Evolutionary conservation across 495 filamentous ascomycete genomes (phyloP), one percentile per base, ranked within the genome.

Genomic region (Penicillium psychrofluorescens): DNA sequence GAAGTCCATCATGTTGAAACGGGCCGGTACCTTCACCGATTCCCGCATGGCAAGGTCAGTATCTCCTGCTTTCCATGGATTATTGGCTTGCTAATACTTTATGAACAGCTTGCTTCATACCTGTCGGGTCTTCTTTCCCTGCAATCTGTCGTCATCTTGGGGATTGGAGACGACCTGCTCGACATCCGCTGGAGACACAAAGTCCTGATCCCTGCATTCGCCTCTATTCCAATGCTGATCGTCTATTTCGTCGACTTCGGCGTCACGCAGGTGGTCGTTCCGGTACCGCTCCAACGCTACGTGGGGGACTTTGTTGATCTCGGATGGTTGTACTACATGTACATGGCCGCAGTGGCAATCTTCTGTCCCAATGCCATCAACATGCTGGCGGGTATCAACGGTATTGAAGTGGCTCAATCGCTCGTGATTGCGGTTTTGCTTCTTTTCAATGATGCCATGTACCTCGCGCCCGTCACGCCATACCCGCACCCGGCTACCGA

Each of bases 111-210:
- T 34, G 89, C 91, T 32, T 92, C 90, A 27, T 99, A 95, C 61
- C 80, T 96, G 30, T 97, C 92, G 10, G 91, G 90, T 32, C 80
- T 96, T 45, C 79, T 96, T 44, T 94, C 90, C 6, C 77, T 99
- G 28, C 88, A 95, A 67, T 84, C 79, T 22, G 84, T 95, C 43
- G 81, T 87, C 28, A 82, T 96, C 34, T 85, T 99, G 34, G 92
- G 92, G 30, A 84, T 97, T 44, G 87, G 86, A 15, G 92, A 99
- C 63, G 92, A 99, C 63, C 77, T 96, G 11, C 95, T 99, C 66
- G 92, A 99, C 63, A 94, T 99, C 54, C 82, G 94, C 54, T 99
- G 92, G 92, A 83, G 92, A 40, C 94, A 99, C 72, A 99, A 99
- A 66, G 81, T 97, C 57, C 81, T 97, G 65, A 95, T 99, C 49